phyloP scores from a whole-genome alignment of 768 basidiomycete genomes.

The Termitomyces sp. region DNA sequence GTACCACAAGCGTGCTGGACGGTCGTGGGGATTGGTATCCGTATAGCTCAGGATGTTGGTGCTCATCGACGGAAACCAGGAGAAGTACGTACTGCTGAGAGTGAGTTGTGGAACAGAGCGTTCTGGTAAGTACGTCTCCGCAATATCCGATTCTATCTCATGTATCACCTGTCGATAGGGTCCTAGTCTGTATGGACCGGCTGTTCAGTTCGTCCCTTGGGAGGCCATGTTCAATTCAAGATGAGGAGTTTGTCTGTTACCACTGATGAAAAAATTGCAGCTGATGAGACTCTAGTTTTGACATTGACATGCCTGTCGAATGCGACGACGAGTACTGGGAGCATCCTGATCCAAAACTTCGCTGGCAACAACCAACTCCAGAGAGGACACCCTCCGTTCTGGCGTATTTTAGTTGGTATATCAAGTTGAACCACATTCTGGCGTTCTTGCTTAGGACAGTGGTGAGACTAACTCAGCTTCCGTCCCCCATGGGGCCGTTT shows the following conservation, averaged over 20 bases:
- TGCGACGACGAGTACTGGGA: conserved; percentile 78
- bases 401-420: conserved; percentile 46
- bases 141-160: not conserved
- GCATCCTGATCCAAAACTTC: conserved; percentile 44
- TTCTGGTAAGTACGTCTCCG: conserved; percentile 41
- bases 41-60: conserved; percentile 76
- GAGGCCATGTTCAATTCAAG: conserved; percentile 70
- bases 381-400: conserved; percentile 47
- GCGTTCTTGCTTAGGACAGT: conserved; percentile 62
- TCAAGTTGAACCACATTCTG: conserved; percentile 61
- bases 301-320: conserved; percentile 59
- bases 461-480: conserved; percentile 27
- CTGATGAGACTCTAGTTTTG: conserved; percentile 43
- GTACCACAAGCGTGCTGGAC: conserved; percentile 66
- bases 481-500: not conserved
- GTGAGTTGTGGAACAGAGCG: conserved; percentile 71
- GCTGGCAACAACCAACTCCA: conserved; percentile 61
- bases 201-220: conserved; percentile 50
- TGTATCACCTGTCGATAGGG: conserved; percentile 28
- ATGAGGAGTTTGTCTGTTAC: conserved; percentile 59
- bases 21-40: conserved; percentile 62
- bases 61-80: conserved; percentile 47
- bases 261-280: not conserved
- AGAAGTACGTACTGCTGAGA: conserved; percentile 40
- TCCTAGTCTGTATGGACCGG: conserved; percentile 48